Percentiles rank a stretch among this genome's conserved stretches.
These are phyloP conservation scores for Phytophthora idaei DNA, from an alignment of 352 stramenopile genomes.

Conservation along the genomic window DNA sequence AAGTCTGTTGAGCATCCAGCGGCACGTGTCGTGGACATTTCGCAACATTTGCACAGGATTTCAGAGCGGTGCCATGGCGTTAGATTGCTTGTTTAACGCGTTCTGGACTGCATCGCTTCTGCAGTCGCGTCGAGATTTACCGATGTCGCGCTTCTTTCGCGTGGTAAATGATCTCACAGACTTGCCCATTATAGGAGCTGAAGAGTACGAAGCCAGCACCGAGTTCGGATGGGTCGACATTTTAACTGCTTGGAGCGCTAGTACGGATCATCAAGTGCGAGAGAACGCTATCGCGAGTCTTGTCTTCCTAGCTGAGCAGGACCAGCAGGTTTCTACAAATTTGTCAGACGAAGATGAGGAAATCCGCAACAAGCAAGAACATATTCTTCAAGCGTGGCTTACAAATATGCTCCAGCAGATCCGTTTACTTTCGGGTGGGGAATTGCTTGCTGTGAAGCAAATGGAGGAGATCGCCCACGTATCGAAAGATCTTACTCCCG, in stretches of 20 bases:
- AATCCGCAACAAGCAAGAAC: constrained; percentile 48
- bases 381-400: constrained; percentile 82
- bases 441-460: constrained; percentile 78
- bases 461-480: constrained; percentile 78
- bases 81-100: constrained; percentile 50
- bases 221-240: constrained; percentile 87
- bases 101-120: constrained; percentile 46
- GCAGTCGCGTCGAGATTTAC: constrained; percentile 62
- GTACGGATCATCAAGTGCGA: constrained; percentile 54
- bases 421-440: constrained; percentile 54
- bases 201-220: constrained; percentile 77
- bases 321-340: neutral
- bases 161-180: constrained; percentile 63
- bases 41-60: constrained; percentile 71
- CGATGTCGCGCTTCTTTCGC: constrained; percentile 74
- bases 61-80: constrained; percentile 48
- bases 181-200: constrained; percentile 69
- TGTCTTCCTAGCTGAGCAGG: constrained; percentile 61
- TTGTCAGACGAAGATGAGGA: constrained; percentile 20
- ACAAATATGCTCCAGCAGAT: constrained; percentile 80
- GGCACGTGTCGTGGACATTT: constrained; percentile 52
- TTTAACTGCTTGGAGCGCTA: constrained; percentile 74
- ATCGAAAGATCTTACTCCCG: constrained; percentile 75
- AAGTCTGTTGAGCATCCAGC: constrained; percentile 32
- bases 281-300: constrained; percentile 72